A percentile compares a stretch with the other conserved stretches of the same genome.
Conservation (phyloP, 1,284 basidiomycete genomes). For the Puccinia horiana region DNA sequence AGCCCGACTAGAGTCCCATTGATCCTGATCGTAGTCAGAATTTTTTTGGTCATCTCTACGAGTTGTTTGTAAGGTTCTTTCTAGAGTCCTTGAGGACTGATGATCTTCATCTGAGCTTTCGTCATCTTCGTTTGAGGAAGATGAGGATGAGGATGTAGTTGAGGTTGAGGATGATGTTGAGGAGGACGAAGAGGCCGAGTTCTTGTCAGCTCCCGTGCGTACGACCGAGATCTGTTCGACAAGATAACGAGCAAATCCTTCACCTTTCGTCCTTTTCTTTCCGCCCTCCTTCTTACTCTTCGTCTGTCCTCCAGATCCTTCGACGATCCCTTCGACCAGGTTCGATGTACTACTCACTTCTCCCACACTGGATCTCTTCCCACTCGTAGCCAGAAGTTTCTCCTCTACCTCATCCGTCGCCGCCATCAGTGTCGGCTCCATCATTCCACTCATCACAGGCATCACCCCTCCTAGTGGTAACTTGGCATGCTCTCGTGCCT, state of each 20-base stretch:
- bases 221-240: conserved; percentile 66
- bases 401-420: conserved; percentile 56
- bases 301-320: conserved; percentile 64
- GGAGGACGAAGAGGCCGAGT: conserved; percentile 50
- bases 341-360: conserved; percentile 64
- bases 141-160: conserved; percentile 45
- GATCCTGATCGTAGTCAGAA: background rate
- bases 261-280: conserved; percentile 9
- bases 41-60: background rate
- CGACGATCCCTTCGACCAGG: conserved; percentile 56
- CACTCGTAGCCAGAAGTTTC: conserved; percentile 13
- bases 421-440: conserved; percentile 2
- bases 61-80: background rate
- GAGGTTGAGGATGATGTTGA: too few species aligned
- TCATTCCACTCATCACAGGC: conserved; percentile 9
- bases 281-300: conserved; percentile 52
- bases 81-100: background rate
- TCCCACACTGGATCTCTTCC: conserved; percentile 20
- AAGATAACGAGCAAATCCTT: conserved; percentile 72
- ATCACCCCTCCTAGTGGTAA: conserved; percentile 74
- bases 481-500: conserved; percentile 80
- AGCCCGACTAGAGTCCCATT: conserved; percentile 27
- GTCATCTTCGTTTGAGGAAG: conserved; percentile 37
- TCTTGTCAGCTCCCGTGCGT: conserved; percentile 60
- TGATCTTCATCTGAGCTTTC: conserved; percentile 5